phyloP scores from a whole-genome alignment of 768 basidiomycete species.

The Pleurotus sapidus region DNA sequence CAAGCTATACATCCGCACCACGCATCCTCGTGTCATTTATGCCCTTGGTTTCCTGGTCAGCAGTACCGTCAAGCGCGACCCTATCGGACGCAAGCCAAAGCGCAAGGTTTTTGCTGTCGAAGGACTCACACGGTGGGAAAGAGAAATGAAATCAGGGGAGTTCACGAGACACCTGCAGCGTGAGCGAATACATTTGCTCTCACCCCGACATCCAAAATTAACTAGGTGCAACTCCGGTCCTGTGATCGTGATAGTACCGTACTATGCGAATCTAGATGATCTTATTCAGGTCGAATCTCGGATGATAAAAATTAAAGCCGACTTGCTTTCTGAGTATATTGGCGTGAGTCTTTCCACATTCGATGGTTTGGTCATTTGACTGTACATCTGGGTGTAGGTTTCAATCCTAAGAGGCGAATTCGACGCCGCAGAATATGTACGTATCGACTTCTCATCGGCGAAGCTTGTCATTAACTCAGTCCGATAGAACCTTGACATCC shows the following conservation, averaged over 20 bases:
- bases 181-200: constrained; percentile 20
- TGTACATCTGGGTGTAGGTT: constrained; percentile 37
- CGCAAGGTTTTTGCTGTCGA: constrained; percentile 67
- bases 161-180: constrained; percentile 32
- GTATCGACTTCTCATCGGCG: constrained; percentile 15
- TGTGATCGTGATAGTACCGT: constrained; percentile 37
- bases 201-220: no score
- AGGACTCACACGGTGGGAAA: constrained; percentile 50
- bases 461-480: background rate
- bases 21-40: constrained; percentile 67
- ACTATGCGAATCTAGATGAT: constrained; percentile 53
- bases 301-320: constrained; percentile 64
- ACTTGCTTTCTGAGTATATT: constrained; percentile 67
- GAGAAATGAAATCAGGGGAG: constrained; percentile 30
- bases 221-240: no score
- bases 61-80: constrained; percentile 65
- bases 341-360: constrained; percentile 39
- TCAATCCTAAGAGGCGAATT: constrained; percentile 70
- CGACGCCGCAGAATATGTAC: constrained; percentile 54
- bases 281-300: constrained; percentile 43
- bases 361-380: background rate
- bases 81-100: constrained; percentile 72
- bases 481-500: constrained; percentile 34
- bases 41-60: constrained; percentile 67
- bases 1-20: constrained; percentile 51